These are phyloP conservation scores for Rhizopogon vesiculosus DNA, from an alignment of 768 basidiomycete genomes.

Conservation along the genomic window DNA sequence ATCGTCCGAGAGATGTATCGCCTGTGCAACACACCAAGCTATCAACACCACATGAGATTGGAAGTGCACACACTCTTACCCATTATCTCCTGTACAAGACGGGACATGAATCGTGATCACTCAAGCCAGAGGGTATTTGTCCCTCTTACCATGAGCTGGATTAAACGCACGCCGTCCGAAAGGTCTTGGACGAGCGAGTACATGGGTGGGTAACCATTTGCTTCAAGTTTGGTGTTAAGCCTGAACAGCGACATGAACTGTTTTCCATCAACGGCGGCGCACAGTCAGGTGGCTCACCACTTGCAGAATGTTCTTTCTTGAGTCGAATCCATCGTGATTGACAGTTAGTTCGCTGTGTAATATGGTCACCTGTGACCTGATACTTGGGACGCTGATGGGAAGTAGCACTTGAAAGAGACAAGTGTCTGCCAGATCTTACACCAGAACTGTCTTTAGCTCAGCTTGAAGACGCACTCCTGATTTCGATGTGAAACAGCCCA, in stretches of 20 bases:
- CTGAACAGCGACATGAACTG: conserved; percentile 35
- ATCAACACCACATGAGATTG: neutral
- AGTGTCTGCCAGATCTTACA: neutral
- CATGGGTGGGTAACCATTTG: conserved; percentile 83
- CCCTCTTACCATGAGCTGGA: conserved; percentile 80
- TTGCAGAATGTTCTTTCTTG: conserved; percentile 89
- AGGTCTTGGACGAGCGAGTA: conserved; percentile 85
- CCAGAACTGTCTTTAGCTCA: neutral
- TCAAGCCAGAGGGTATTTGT: neutral
- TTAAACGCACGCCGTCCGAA: conserved; percentile 91
- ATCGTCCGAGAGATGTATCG: conserved; percentile 89
- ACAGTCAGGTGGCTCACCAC: conserved; percentile 49
- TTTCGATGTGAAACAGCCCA: neutral
- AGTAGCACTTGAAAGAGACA: neutral
- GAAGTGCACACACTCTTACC: conserved; percentile 39
- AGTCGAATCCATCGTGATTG: conserved; percentile 25
- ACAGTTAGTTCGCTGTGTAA: neutral
- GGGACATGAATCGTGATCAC: conserved; percentile 4
- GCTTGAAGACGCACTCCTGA: neutral
- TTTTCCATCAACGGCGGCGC: neutral
- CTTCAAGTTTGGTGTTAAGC: conserved; percentile 94
- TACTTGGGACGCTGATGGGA: neutral
- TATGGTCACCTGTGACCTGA: neutral
- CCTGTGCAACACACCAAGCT: conserved; percentile 36
- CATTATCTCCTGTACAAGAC: conserved; percentile 82